Conservation (phyloP, 805 yeast genomes). For the Candida pseudoglaebosa region DNA sequence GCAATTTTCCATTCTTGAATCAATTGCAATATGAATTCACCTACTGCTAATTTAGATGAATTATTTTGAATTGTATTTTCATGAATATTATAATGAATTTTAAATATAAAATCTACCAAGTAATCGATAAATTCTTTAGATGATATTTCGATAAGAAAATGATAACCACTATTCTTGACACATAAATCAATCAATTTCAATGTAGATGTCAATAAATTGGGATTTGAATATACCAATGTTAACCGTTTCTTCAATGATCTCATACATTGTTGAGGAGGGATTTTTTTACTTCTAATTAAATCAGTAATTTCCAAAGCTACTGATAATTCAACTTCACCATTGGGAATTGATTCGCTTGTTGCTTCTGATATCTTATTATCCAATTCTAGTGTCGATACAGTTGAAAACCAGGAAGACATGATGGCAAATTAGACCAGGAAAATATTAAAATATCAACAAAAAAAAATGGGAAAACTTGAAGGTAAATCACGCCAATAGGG, state of each 20-base stretch:
- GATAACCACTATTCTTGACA: constrained; percentile 89
- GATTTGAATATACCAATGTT: constrained; percentile 56
- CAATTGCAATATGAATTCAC: constrained; percentile 54
- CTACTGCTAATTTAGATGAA: constrained; percentile 40
- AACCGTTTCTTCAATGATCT: constrained; percentile 74
- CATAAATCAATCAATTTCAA: constrained; percentile 80
- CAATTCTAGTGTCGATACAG: constrained; percentile 35
- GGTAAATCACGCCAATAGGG: no score
- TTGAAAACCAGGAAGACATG: constrained; percentile 51
- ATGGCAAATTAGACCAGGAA: no score
- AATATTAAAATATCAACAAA: background rate
- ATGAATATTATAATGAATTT: constrained; percentile 34
- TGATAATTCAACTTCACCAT: constrained; percentile 78
- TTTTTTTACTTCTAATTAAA: constrained; percentile 73
- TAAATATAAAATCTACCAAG: constrained; percentile 46
- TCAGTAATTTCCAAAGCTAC: constrained; percentile 83
- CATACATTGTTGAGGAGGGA: constrained; percentile 80
- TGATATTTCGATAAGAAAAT: constrained; percentile 73
- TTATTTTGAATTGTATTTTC: constrained; percentile 20
- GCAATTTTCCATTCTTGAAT: constrained; percentile 77
- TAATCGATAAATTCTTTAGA: constrained; percentile 85
- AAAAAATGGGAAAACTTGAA: background rate
- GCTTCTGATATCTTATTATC: constrained; percentile 70
- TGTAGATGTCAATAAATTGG: constrained; percentile 73
- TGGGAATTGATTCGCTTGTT: constrained; percentile 85